These are phyloP conservation scores for Fusarium staphyleae DNA, from an alignment of 2,329 filamentous ascomycete genomes.

Conservation along the genomic window DNA sequence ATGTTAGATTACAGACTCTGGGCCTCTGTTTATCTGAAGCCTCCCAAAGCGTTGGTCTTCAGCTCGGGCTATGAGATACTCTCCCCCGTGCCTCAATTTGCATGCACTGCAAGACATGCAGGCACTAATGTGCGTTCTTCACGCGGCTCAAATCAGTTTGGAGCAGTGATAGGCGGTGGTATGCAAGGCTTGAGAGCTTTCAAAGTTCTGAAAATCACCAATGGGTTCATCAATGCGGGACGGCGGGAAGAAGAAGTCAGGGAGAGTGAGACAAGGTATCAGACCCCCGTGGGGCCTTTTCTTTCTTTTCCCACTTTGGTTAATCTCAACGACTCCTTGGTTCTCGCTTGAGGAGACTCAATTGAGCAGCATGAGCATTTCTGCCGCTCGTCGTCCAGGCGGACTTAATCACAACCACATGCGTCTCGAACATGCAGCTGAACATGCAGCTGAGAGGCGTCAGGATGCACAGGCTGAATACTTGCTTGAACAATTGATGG, in stretches of 20 bases:
- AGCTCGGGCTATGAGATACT: too few relatives aligned
- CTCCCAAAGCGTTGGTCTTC: neutral
- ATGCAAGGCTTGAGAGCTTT: neutral
- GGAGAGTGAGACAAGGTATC: constrained; percentile 21
- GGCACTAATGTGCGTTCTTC: neutral
- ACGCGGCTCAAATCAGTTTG: neutral
- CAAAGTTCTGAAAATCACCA: neutral
- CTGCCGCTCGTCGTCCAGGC: constrained; percentile 8
- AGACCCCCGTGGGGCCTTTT: constrained; percentile 5
- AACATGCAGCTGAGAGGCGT: neutral
- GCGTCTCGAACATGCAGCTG: constrained; percentile 7
- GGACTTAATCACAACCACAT: constrained; percentile 17
- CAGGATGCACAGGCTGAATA: neutral
- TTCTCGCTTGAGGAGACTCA: neutral
- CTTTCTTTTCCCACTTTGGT: neutral
- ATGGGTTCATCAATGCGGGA: constrained; percentile 2
- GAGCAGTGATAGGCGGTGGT: neutral
- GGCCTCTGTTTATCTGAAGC: too few relatives aligned
- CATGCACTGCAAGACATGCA: neutral
- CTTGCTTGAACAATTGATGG: neutral
- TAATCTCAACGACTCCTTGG: neutral
- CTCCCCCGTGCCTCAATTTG: neutral
- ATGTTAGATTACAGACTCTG: constrained; percentile 1
- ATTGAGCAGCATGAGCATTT: constrained; percentile 3
- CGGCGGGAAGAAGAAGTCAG: too few relatives aligned